Evolutionary conservation across 2,329 filamentous ascomycete species (phyloP), one percentile per base, ranked within the genome.

Genomic region (Fusarium clavum): DNA sequence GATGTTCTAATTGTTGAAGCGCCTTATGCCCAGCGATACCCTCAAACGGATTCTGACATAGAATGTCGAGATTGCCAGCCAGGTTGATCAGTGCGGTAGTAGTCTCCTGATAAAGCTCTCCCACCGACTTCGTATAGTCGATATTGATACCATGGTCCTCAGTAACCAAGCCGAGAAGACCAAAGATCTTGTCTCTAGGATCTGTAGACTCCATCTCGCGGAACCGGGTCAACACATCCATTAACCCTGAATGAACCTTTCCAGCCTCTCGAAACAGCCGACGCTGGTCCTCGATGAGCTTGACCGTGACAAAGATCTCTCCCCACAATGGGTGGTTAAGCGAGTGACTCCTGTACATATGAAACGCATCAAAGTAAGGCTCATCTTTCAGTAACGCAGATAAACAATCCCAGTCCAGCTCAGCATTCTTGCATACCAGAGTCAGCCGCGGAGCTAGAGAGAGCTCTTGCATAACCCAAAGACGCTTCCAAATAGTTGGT

Each of bases 391-490:
- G 48, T 1, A 70, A 24, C 7, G 16, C n/a, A 1, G 58, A 41
- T 6, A 70, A 5, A 0, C 18, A 48, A 9, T 56, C 38, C 67
- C 67, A 70, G 13, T 11, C n/a, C 0, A 70, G 20, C 6, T 70
- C 57, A 4, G 41, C 38, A 1, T 27, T n/a, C 9, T 38, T 43
- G 10, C 62, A 67, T 53, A 67, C 52, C 0, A 70, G 11, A 4
- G 49, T 55, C 34, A 70, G 8, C 0, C 34, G 34, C 2, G 62
- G 53, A 1, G 67, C 67, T 1, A 62, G 10, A 3, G 62, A 67
- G 8, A 70, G 45, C 34, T 70, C 67, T 18, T 70, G 67, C 47
- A 70, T 65, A 11, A 70, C 56, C 67, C 53, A 70, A 4, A 70
- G 20, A 2, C 62, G 48, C 1, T 10, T 8, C 67, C 67, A 70